Conservation (phyloP, 176 grass and related monocot genomes). For the Oryza brachyantha region DNA sequence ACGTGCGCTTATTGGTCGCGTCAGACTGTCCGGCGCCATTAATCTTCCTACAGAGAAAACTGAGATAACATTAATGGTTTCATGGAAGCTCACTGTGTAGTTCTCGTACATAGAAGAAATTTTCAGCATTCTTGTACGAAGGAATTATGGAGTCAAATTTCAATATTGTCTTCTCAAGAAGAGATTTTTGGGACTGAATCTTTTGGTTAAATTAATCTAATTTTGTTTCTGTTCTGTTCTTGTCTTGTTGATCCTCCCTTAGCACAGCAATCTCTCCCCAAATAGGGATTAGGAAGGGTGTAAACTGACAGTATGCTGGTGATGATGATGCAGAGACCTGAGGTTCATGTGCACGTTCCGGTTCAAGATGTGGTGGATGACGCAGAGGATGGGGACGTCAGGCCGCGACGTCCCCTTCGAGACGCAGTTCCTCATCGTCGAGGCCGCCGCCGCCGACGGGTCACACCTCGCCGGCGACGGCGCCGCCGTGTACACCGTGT, state of each 20-base stretch:
- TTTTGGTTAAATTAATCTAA: not conserved
- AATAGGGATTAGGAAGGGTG: not conserved
- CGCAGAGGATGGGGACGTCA: slow-evolving; percentile 69
- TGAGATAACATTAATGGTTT: not conserved
- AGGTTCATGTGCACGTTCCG: slow-evolving; percentile 84
- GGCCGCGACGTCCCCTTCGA: slow-evolving; percentile 67
- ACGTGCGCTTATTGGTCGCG: not conserved
- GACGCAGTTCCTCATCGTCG: slow-evolving; percentile 74
- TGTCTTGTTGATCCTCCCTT: not conserved
- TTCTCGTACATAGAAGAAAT: not conserved
- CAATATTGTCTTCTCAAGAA: not conserved
- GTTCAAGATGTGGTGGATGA: slow-evolving; percentile 98
- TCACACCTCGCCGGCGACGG: not conserved
- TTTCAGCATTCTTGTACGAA: not conserved
- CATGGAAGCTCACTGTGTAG: not conserved
- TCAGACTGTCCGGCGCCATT: not conserved
- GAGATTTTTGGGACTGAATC: not conserved
- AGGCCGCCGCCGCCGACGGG: slow-evolving; percentile 25
- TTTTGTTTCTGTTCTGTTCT: not conserved
- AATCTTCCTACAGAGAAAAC: not conserved
- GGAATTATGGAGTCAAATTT: not conserved
- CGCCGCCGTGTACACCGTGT: slow-evolving; percentile 55
- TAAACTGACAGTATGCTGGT: not conserved
- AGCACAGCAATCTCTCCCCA: too few relatives aligned
- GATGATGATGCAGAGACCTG: slow-evolving; percentile 39